Conservation (phyloP, 768 basidiomycete genomes). For the Epithele typhae region DNA sequence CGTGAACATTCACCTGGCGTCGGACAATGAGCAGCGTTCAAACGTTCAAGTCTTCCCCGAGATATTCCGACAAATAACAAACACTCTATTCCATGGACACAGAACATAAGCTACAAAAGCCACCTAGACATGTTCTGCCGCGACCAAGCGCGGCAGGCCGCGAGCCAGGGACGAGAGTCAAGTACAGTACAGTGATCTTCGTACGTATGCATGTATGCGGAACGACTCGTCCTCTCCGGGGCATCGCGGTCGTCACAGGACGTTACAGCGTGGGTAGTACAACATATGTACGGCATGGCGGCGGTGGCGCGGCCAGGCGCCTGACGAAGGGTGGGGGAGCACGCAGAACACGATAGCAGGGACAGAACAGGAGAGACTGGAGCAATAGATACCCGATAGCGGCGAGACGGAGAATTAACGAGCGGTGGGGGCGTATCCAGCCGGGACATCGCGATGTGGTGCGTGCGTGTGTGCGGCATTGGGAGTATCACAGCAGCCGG, state of each 20-base stretch:
- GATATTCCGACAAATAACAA: too few species aligned
- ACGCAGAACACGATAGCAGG: too few species aligned
- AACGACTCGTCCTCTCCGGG: conserved; percentile 8
- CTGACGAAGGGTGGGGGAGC: not conserved
- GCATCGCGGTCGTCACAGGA: conserved; percentile 10
- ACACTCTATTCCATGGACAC: not conserved
- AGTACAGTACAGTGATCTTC: conserved; percentile 8
- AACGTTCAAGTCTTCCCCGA: too few species aligned
- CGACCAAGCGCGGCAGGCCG: conserved; percentile 5
- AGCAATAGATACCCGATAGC: conserved; percentile 6
- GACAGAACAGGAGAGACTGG: too few species aligned
- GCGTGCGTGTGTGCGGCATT: not conserved
- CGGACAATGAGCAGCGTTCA: too few species aligned
- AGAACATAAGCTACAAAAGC: not conserved
- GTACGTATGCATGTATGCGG: not conserved
- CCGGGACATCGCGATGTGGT: conserved; percentile 1
- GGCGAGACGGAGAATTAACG: not conserved
- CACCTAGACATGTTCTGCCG: conserved; percentile 1
- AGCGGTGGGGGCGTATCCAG: not conserved
- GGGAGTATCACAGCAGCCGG: too few species aligned
- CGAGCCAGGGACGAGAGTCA: conserved; percentile 10
- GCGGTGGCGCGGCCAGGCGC: not conserved
- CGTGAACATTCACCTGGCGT: too few species aligned
- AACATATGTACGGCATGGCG: not conserved
- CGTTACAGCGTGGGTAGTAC: too few species aligned